phyloP scores from a whole-genome alignment of 2,329 filamentous ascomycete species.

The Talaromyces islandicus region DNA sequence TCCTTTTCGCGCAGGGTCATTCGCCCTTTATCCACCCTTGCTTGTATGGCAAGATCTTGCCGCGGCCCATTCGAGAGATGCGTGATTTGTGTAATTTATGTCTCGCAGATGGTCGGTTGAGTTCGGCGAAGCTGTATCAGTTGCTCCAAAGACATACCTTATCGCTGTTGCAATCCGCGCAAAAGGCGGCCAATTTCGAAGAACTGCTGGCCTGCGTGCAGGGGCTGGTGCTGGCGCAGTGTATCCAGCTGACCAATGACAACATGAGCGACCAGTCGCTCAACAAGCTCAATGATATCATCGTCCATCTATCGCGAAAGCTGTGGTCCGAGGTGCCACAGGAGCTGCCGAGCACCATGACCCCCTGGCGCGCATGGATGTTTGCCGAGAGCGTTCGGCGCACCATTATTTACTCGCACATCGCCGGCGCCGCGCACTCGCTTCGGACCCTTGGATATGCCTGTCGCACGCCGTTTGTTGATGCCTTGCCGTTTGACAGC shows the following conservation, averaged over 20 bases:
- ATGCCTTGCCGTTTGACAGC: conserved; percentile 23
- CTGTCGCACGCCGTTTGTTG: conserved; percentile 22
- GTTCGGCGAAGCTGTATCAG: conserved; percentile 4
- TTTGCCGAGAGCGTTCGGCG: conserved; percentile 10
- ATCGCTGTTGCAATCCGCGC: conserved; percentile 11
- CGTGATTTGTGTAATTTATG: conserved; percentile 17
- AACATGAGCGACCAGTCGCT: conserved; percentile 10
- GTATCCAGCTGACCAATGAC: conserved; percentile 17
- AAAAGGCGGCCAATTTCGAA: conserved; percentile 14
- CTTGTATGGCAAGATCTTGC: conserved; percentile 10
- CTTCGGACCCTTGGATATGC: conserved; percentile 20
- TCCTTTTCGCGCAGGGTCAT: conserved; percentile 15
- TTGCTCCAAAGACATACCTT: conserved; percentile 11
- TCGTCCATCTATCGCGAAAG: conserved; percentile 14
- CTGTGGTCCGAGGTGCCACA: conserved; percentile 21
- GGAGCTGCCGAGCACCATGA: conserved; percentile 18
- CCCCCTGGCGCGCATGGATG: conserved; percentile 12
- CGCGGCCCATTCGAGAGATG: conserved; percentile 15
- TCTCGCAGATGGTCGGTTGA: conserved; percentile 3
- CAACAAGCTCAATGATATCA: conserved; percentile 14
- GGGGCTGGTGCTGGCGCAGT: conserved; percentile 20
- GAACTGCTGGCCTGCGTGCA: conserved; percentile 21
- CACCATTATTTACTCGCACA: conserved; percentile 18
- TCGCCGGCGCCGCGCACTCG: conserved; percentile 26
- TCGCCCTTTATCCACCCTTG: conserved; percentile 22